Evolutionary conservation across 306 rosid species (phyloP).

Genomic region (Medicago arabica): DNA sequence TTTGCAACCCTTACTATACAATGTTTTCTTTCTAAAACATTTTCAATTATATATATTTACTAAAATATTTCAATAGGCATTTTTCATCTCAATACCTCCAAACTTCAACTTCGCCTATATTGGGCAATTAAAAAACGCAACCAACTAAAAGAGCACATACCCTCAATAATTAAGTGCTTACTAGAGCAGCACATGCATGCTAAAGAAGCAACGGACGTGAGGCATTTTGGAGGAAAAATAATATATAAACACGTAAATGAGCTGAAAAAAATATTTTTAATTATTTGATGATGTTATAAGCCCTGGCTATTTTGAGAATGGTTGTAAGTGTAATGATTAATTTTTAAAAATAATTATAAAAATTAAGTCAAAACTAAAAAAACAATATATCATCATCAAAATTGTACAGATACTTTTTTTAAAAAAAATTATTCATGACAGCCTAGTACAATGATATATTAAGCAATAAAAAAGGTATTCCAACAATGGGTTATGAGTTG

Average conservation of each 20-base stretch:
- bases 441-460: constrained; percentile 40
- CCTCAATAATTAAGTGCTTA: neutral
- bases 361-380: constrained; percentile 2
- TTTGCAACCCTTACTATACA: neutral
- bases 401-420: neutral
- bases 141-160: neutral
- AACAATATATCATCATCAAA: neutral
- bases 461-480: constrained; percentile 22
- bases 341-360: neutral
- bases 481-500: constrained; percentile 26
- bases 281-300: constrained; percentile 9
- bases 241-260: neutral
- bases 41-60: neutral
- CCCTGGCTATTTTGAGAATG: neutral
- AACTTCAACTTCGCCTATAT: neutral
- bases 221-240: neutral
- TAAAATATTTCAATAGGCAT: neutral
- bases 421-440: constrained; percentile 8
- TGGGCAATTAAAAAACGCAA: neutral
- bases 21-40: neutral
- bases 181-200: constrained; percentile 8
- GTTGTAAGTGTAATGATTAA: constrained; percentile 1
- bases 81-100: neutral
- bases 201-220: neutral
- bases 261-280: neutral